Conservation (phyloP, 2,329 filamentous ascomycete genomes). For the Cyanodermella asteris region DNA sequence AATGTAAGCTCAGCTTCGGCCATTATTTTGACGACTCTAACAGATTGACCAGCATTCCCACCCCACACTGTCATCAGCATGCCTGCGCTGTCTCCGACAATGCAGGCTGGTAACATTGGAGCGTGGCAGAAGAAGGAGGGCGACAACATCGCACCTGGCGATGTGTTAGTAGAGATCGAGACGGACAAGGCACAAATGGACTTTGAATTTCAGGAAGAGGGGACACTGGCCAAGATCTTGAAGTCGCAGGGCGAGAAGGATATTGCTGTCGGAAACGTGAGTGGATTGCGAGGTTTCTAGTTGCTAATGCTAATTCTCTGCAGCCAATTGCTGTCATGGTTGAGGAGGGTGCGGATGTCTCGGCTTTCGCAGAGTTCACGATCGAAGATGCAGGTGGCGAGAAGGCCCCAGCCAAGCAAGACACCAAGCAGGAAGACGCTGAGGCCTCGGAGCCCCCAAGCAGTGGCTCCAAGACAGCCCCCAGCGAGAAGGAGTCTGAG, state of each 20-base stretch:
- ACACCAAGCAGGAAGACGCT: slow-evolving; percentile 42
- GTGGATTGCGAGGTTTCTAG: slow-evolving; percentile 17
- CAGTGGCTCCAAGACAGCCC: slow-evolving; percentile 35
- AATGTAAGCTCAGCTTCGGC: slow-evolving; percentile 26
- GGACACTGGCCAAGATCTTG: slow-evolving; percentile 81
- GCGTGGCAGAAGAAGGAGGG: slow-evolving; percentile 95
- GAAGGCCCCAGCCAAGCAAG: slow-evolving; percentile 36
- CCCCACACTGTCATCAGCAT: slow-evolving; percentile 91
- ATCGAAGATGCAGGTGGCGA: slow-evolving; percentile 80
- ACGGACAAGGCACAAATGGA: slow-evolving; percentile 99
- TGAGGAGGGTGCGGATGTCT: slow-evolving; percentile 71
- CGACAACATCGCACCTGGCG: slow-evolving; percentile 68
- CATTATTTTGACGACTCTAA: slow-evolving; percentile 9
- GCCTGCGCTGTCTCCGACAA: slow-evolving; percentile 93
- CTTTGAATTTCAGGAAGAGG: slow-evolving; percentile 98
- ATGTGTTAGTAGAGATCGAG: slow-evolving; percentile 95
- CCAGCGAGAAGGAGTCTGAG: slow-evolving; percentile 22
- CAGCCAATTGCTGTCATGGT: slow-evolving; percentile 92
- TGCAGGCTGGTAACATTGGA: slow-evolving; percentile 92
- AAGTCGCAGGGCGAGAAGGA: slow-evolving; percentile 90
- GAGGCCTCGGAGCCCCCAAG: slow-evolving; percentile 38
- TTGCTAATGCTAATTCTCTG: slow-evolving; percentile 11
- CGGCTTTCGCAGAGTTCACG: slow-evolving; percentile 73
- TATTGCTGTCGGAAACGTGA: slow-evolving; percentile 77
- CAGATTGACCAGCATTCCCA: slow-evolving; percentile 51